Evolutionary conservation across 108 stramenopile genomes (phyloP).

Genomic region (Skeletonema potamos): DNA sequence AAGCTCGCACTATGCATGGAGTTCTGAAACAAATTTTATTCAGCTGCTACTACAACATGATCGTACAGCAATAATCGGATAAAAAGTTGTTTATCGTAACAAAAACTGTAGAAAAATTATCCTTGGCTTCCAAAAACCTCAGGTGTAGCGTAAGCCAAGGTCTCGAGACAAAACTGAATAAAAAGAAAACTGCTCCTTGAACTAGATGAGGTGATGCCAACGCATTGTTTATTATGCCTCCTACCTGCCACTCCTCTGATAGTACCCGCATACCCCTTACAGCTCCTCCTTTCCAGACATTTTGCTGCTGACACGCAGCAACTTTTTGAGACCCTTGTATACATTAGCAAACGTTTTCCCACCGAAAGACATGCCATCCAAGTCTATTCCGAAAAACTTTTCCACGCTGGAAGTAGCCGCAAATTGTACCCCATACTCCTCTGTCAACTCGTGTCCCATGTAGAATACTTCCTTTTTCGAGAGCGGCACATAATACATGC

Average conservation of each 20-base stretch:
- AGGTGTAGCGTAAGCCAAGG: not conserved
- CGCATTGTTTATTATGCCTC: not conserved
- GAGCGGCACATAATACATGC: slow-evolving; percentile 78
- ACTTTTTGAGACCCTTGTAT: slow-evolving; percentile 19
- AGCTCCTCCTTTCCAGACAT: not conserved
- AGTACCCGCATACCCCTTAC: not conserved
- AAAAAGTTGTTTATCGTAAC: not conserved
- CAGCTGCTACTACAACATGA: not conserved
- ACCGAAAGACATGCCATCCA: not conserved
- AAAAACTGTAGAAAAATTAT: not conserved
- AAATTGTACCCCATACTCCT: slow-evolving; percentile 29
- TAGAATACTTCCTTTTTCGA: slow-evolving; percentile 54
- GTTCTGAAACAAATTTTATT: not conserved
- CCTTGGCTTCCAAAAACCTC: not conserved
- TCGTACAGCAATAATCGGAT: not conserved
- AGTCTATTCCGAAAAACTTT: slow-evolving; percentile 1
- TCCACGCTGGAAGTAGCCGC: slow-evolving; percentile 2
- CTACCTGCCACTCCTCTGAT: not conserved
- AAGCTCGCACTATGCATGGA: not conserved
- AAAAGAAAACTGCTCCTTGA: not conserved
- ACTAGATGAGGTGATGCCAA: not conserved
- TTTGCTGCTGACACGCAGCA: slow-evolving; percentile 5
- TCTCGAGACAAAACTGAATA: not conserved
- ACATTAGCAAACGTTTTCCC: slow-evolving; percentile 17
- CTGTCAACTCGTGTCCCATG: slow-evolving; percentile 43